These are phyloP conservation scores for Mucor indicus DNA, from an alignment of 371 early-diverging fungal genomes.

Conservation along the genomic window DNA sequence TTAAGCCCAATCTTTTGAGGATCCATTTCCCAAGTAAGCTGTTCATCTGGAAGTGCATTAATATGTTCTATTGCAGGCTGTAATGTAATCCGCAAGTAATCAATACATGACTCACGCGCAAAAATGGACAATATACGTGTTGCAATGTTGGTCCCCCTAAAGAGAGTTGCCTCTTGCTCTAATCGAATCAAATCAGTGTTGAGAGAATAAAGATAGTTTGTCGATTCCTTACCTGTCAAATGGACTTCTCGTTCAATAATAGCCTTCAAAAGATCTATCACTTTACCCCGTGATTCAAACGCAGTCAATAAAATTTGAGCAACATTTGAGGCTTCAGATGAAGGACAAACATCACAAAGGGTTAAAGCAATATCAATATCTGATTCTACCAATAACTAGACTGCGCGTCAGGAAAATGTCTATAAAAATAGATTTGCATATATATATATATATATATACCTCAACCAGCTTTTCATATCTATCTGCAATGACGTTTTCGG, in stretches of 20 bases:
- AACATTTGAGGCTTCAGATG: slow-evolving; percentile 76
- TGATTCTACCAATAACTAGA: slow-evolving; percentile 52
- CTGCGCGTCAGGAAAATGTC: background rate
- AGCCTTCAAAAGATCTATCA: slow-evolving; percentile 66
- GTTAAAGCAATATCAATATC: slow-evolving; percentile 73
- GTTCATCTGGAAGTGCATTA: slow-evolving; percentile 25
- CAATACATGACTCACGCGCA: slow-evolving; percentile 70
- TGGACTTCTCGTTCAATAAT: slow-evolving; percentile 77
- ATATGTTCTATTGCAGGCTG: slow-evolving; percentile 66
- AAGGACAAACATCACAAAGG: slow-evolving; percentile 80
- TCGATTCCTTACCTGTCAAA: slow-evolving; percentile 48
- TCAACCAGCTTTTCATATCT: slow-evolving; percentile 67
- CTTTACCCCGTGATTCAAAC: slow-evolving; percentile 72
- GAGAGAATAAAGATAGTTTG: background rate
- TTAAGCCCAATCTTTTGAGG: slow-evolving; percentile 65
- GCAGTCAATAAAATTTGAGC: slow-evolving; percentile 68
- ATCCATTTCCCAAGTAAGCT: slow-evolving; percentile 72
- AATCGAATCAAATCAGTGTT: background rate
- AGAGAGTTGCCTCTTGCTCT: slow-evolving; percentile 78
- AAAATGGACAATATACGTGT: slow-evolving; percentile 78
- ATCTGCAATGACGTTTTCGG: slow-evolving; percentile 64
- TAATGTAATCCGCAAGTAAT: slow-evolving; percentile 75
- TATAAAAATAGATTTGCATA: background rate
- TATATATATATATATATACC: background rate
- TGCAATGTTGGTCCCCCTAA: slow-evolving; percentile 86